These are phyloP conservation scores for Nepenthes mirabilis DNA, from an alignment of 148 eudicot species.

Conservation along the genomic window DNA sequence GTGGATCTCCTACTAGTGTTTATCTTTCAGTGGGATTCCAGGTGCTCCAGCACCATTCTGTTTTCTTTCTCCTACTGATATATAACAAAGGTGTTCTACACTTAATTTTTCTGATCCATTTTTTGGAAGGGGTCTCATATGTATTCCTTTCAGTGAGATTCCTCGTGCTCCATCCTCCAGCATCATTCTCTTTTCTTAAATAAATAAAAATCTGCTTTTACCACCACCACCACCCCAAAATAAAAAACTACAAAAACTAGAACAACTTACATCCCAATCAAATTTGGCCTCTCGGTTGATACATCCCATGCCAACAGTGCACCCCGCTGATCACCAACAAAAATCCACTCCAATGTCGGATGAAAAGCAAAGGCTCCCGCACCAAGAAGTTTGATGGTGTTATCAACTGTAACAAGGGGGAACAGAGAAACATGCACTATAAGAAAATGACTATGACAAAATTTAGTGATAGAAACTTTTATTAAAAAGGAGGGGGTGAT, in stretches of 20 bases:
- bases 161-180: too few relatives aligned
- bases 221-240: too few relatives aligned
- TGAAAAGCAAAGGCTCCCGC: slow-evolving; percentile 98
- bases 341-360: slow-evolving; percentile 89
- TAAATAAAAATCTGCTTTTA: background rate
- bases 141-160: too few relatives aligned
- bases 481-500: background rate
- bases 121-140: too few relatives aligned
- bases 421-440: slow-evolving; percentile 2
- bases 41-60: too few relatives aligned
- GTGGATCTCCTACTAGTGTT: too few relatives aligned
- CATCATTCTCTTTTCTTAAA: too few relatives aligned
- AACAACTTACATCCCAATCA: slow-evolving; percentile 91
- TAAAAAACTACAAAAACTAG: too few relatives aligned
- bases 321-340: slow-evolving; percentile 90
- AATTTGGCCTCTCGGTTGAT: slow-evolving; percentile 90
- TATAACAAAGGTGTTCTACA: too few relatives aligned
- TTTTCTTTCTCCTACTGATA: too few relatives aligned
- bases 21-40: too few relatives aligned
- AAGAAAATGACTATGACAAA: slow-evolving; percentile 1
- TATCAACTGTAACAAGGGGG: slow-evolving; percentile 60
- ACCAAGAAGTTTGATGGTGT: slow-evolving; percentile 86
- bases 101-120: too few relatives aligned
- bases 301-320: slow-evolving; percentile 99
- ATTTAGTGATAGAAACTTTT: background rate